These are phyloP conservation scores for Sporothrix curviconia DNA, from an alignment of 2,329 filamentous ascomycete genomes.

Conservation along the genomic window DNA sequence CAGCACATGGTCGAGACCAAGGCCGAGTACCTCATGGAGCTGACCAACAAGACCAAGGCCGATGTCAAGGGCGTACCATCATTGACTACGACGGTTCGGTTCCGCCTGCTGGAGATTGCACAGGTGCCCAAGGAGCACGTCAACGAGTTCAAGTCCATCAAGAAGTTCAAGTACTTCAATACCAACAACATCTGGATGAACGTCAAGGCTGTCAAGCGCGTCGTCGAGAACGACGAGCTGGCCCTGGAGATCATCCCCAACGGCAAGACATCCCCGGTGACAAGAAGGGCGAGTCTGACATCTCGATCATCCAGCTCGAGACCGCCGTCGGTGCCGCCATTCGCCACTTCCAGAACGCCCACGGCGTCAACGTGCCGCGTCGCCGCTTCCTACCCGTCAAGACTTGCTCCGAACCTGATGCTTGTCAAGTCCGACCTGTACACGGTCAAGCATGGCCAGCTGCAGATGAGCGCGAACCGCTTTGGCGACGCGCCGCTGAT, in stretches of 20 bases:
- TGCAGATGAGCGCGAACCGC: constrained; percentile 91
- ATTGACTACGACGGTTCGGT: constrained; percentile 98
- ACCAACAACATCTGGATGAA: constrained; percentile 99
- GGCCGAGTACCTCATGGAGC: constrained; percentile 98
- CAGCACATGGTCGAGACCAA: constrained; percentile 99
- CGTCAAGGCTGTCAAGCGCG: constrained; percentile 92
- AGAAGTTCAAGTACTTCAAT: constrained; percentile 99
- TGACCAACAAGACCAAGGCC: constrained; percentile 99
- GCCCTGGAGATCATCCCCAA: constrained; percentile 99
- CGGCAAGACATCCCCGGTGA: constrained; percentile 96
- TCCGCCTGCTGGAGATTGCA: constrained; percentile 93
- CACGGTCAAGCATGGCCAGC: constrained; percentile 95
- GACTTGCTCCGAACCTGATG: constrained; percentile 98
- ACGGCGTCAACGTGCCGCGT: constrained; percentile 97
- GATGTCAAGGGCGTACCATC: constrained; percentile 99
- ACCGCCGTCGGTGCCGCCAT: constrained; percentile 97
- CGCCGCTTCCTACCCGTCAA: constrained; percentile 98
- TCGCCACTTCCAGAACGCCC: constrained; percentile 96
- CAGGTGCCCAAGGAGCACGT: constrained; percentile 99
- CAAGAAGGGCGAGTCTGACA: constrained; percentile 98
- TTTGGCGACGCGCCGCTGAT: constrained; percentile 96
- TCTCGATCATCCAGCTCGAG: constrained; percentile 96
- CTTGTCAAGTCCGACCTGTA: constrained; percentile 99
- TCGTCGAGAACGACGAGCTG: constrained; percentile 96
- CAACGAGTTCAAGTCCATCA: constrained; percentile 99